Evolutionary conservation across 2,329 filamentous ascomycete genomes (phyloP), one percentile per base, ranked within the genome.

Genomic region (Lecanosticta acicola): DNA sequence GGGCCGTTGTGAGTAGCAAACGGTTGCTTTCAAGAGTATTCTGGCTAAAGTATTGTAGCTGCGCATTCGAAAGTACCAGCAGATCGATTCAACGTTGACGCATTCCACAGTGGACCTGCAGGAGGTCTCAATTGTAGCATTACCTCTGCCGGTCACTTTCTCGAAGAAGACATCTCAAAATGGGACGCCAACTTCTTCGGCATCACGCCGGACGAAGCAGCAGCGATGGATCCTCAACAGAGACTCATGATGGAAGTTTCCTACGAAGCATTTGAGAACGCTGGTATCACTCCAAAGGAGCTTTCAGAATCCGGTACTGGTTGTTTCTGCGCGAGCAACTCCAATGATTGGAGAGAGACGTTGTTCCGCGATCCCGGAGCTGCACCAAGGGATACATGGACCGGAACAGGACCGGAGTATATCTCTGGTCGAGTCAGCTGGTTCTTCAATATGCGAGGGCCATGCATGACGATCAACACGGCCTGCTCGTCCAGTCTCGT

Each of bases 401-500:
- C 49, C 50, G 2, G 57, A 55, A 1, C 20, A 26, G 8, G 48
- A 41, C 9, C 20, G 26, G 1, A 29, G 37, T 16, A 46, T 55
- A 13, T 18, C 44, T 46, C 46, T 14, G 54, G 53, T 29, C 26
- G 55, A 14, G 32, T 59, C 9, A 48, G 41, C 7, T 51, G 68
- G 53, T 69, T 68, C 33, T 71, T 68, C 48, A 59, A 56, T 41
- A 63, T 63, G 59, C 54, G 60, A 4, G 45, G 45, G 2, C 40
- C 39, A 4, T 37, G 26, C 3, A 64, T 72, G 56, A 71, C 68
- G 0, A 63, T 75, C 13, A 70, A 74, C 32, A 74, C 72, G 0
- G 72, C 71, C 1, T 75, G 72, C 46, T 73, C 71, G 2, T 67
- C 67, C 1, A 68, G 65, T 37, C 51, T 74, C 2, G 51, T 61